These are phyloP conservation scores for Pterocarpus santalinus DNA, from an alignment of 306 rosid genomes.

Conservation along the genomic window DNA sequence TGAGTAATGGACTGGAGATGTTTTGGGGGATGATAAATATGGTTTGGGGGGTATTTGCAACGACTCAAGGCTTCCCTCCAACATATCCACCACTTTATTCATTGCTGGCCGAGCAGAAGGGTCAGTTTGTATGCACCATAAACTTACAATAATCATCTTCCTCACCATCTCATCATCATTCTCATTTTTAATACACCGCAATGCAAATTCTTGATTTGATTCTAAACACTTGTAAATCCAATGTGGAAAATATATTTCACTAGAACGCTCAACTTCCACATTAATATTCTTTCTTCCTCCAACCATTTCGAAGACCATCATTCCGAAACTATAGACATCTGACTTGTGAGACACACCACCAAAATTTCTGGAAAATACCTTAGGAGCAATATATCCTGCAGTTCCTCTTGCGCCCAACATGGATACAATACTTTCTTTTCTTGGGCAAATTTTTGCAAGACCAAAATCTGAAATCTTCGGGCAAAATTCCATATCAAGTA, in stretches of 20 bases:
- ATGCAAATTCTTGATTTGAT: constrained; percentile 36
- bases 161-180: constrained; percentile 12
- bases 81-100: constrained; percentile 41
- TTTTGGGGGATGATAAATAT: constrained; percentile 31
- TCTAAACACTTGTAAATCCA: constrained; percentile 50
- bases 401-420: too few species aligned
- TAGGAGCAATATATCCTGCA: too few species aligned
- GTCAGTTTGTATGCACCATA: constrained; percentile 45
- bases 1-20: neutral
- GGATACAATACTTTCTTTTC: too few species aligned
- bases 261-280: constrained; percentile 7
- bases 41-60: constrained; percentile 51
- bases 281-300: constrained; percentile 50
- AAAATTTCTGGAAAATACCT: constrained; percentile 41
- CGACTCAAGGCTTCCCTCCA: constrained; percentile 45
- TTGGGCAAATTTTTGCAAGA: too few species aligned
- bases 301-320: constrained; percentile 57
- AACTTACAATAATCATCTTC: constrained; percentile 28
- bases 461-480: too few species aligned
- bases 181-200: constrained; percentile 3
- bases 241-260: constrained; percentile 52
- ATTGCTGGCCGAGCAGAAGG: constrained; percentile 41
- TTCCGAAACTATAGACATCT: constrained; percentile 55
- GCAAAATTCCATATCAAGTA: too few species aligned
- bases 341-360: constrained; percentile 55